A percentile compares a stretch with the other conserved stretches of the same genome.
Evolutionary conservation across 2,329 filamentous ascomycete species (phyloP).

Genomic region (Chrysosporium queenslandicum): DNA sequence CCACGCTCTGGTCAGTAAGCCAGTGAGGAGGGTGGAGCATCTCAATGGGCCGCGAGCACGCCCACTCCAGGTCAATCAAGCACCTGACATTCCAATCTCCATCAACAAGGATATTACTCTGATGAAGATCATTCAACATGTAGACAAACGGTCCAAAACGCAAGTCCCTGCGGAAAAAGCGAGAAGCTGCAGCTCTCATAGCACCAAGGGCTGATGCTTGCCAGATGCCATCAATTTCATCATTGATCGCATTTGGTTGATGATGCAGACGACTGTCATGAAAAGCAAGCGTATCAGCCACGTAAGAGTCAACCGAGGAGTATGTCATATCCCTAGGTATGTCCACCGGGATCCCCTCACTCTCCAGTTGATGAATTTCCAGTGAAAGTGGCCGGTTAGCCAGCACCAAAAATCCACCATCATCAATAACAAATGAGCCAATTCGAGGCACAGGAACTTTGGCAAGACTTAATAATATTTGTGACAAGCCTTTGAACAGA

Average conservation of each 20-base stretch:
- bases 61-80: constrained; percentile 31
- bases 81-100: constrained; percentile 28
- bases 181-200: background rate
- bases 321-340: background rate
- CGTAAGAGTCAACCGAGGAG: background rate
- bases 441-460: background rate
- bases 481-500: background rate
- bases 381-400: background rate
- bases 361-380: background rate
- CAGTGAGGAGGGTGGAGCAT: constrained; percentile 15
- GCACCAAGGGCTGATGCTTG: background rate
- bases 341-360: background rate
- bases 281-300: background rate
- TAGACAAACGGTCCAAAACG: background rate
- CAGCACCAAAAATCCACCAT: background rate
- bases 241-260: background rate
- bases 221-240: background rate
- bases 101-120: background rate
- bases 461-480: background rate
- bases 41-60: constrained; percentile 22
- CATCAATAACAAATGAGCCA: background rate
- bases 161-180: background rate
- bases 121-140: background rate
- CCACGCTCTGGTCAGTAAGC: background rate
- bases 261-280: background rate